Conservation (phyloP, 2,329 filamentous ascomycete species). For the Clarireedia homoeocarpa region DNA sequence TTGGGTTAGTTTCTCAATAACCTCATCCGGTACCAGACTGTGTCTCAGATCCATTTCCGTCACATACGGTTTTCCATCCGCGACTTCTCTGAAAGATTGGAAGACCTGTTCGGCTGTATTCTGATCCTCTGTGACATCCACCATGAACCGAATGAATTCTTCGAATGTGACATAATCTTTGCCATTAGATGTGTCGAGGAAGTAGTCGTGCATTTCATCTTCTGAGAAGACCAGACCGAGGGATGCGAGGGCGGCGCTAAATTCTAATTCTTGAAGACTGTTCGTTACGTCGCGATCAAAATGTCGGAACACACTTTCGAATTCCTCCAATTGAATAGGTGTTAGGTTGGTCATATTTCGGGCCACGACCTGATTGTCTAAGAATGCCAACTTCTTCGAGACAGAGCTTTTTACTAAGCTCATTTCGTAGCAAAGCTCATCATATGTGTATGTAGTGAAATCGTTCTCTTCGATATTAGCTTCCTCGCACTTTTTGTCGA, state of each 20-base stretch:
- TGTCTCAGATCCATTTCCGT: conserved; percentile 96
- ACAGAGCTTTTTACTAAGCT: conserved; percentile 86
- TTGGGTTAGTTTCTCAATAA: conserved; percentile 85
- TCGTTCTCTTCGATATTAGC: conserved; percentile 99
- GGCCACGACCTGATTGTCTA: conserved; percentile 98
- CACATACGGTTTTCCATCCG: conserved; percentile 97
- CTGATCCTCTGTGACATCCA: conserved; percentile 96
- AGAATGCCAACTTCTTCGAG: conserved; percentile 90
- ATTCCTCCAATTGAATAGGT: conserved; percentile 95
- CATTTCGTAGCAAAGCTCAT: conserved; percentile 90
- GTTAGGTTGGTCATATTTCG: conserved; percentile 98
- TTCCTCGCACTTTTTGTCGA: conserved; percentile 86
- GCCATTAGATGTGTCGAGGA: conserved; percentile 75
- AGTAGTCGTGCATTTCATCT: conserved; percentile 96
- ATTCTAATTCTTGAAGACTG: conserved; percentile 85
- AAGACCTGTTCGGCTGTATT: conserved; percentile 98
- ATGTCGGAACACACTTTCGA: conserved; percentile 95
- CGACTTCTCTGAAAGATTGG: conserved; percentile 94
- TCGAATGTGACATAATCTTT: conserved; percentile 85
- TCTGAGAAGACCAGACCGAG: conserved; percentile 94
- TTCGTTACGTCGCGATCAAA: conserved; percentile 94
- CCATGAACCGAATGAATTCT: conserved; percentile 99
- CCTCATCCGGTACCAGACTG: conserved; percentile 89
- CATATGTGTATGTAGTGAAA: conserved; percentile 98
- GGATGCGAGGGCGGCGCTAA: conserved; percentile 90